Conservation (phyloP, 1,139 yeast species). For the Debaryomycetaceae sp. region DNA sequence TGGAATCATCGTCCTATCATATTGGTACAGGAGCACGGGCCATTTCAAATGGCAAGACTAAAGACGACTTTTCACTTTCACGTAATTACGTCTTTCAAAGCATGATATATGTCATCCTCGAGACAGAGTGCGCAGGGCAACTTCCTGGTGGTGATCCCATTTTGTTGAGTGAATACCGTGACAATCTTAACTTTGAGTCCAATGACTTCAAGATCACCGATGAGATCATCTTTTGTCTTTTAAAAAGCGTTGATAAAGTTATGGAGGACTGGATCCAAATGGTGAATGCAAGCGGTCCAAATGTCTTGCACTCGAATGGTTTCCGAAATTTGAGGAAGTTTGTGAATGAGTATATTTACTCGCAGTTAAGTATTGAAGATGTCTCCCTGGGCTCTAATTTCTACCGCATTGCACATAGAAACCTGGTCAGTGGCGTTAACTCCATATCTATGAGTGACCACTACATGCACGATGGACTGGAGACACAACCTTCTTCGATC, state of each 20-base stretch:
- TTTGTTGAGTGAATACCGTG: slow-evolving; percentile 7
- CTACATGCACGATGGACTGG: background rate
- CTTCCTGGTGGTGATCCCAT: slow-evolving; percentile 6
- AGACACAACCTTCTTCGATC: no score
- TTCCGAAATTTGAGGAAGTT: slow-evolving; percentile 7
- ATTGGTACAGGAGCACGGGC: background rate
- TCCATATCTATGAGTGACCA: background rate
- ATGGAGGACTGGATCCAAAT: slow-evolving; percentile 22
- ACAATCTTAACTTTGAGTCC: slow-evolving; percentile 10
- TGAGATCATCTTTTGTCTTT: slow-evolving; percentile 9
- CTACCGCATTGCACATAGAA: slow-evolving; percentile 7
- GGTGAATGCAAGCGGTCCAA: slow-evolving; percentile 8
- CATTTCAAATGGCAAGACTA: background rate
- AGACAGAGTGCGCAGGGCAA: slow-evolving; percentile 12
- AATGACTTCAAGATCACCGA: slow-evolving; percentile 7
- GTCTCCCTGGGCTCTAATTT: no score
- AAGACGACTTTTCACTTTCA: slow-evolving; percentile 6
- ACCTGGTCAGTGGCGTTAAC: slow-evolving; percentile 7
- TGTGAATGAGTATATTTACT: slow-evolving; percentile 8
- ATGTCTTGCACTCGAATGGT: slow-evolving; percentile 5
- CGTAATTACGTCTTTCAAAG: slow-evolving; percentile 29
- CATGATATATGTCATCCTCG: slow-evolving; percentile 21
- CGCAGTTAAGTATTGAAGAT: slow-evolving; percentile 7
- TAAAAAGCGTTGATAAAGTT: slow-evolving; percentile 15
- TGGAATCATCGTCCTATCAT: slow-evolving; percentile 2